Base-by-base conservation (phyloP, 2,329 filamentous ascomycete genomes). In the Penicillium sclerotiorum region DNA sequence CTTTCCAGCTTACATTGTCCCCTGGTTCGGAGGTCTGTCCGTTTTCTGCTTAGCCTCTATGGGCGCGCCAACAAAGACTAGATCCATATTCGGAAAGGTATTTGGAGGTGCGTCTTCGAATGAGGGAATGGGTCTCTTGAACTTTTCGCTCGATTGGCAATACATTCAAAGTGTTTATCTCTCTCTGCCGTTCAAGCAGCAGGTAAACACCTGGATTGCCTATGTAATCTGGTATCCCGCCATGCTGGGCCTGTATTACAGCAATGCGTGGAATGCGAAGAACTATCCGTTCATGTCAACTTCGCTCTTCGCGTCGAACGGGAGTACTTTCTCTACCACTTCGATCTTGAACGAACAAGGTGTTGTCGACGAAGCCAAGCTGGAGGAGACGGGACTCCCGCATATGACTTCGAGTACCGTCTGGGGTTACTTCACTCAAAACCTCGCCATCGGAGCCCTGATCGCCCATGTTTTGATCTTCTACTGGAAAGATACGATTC, bases 231-330 rank as follows among this genome's bases (percentile, higher is more conserved):
- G 43, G 27, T 58, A 57, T 44, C 39, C 53, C 9, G 51, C 44
- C 5, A 60, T 64, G 55, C 28, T 59, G 3, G 59, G 52, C 0
- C 40, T 64, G 2, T 65, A 62, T 38, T 65, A 64, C 45, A 52
- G 60, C 42, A 64, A 64, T 40, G 55, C 45, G 3, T 65, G 60
- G 60, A 45, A 55, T 28, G 52, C 61, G 1, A 49, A 54, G 15
- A 46, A 25, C 4, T 56, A 63, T 22, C 62, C 62, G 1, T 65
- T 65, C 53, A 65, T 65, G 62, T 65, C 62, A 3, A 59, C 56
- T 0, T 70, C 49, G 59, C 71, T 72, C 1, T 69, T 71, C 37
- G 38, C 42, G 3, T 36, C 41, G 11, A 68, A 67, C 20, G 65
- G 66, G 6, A 63, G 54, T 1, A 46, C 46, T 2, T 62, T 62